phyloP scores from a whole-genome alignment of 345 rosid genomes.

The Salix exigua region DNA sequence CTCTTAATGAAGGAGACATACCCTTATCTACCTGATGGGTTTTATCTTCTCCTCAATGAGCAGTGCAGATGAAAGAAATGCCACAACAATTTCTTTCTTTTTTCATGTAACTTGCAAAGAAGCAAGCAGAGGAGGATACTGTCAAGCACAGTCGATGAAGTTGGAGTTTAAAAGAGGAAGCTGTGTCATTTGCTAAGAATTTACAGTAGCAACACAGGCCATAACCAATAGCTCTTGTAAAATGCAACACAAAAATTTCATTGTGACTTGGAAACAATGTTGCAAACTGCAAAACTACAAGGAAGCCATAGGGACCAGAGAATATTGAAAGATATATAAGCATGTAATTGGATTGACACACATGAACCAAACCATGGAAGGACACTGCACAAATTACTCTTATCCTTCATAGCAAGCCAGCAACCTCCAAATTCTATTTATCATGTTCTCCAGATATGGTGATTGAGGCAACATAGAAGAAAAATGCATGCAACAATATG shows the following conservation, averaged over 20 bases:
- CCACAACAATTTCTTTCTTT: not conserved
- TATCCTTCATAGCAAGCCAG: conserved; percentile 12
- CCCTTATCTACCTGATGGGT: not conserved
- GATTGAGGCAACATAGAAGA: conserved; percentile 14
- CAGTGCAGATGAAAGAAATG: not conserved
- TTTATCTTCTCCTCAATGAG: not conserved
- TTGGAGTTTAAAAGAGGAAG: not conserved
- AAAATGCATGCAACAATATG: not conserved
- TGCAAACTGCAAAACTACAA: conserved; percentile 22
- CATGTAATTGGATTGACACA: not conserved
- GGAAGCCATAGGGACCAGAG: conserved; percentile 28
- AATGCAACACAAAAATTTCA: not conserved
- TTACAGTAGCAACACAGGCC: not conserved
- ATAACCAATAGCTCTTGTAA: not conserved
- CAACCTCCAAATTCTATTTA: conserved; percentile 8
- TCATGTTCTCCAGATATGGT: not conserved
- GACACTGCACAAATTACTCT: conserved; percentile 11
- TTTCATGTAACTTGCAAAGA: not conserved
- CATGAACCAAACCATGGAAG: conserved; percentile 29
- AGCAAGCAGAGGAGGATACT: not conserved
- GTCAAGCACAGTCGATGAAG: not conserved
- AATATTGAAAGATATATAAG: conserved; percentile 19
- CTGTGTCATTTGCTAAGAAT: not conserved
- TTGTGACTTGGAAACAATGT: conserved; percentile 6
- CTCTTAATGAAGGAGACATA: not conserved